Evolutionary conservation across 2,329 filamentous ascomycete genomes (phyloP).

Genomic region (Pseudogymnoascus sp.): DNA sequence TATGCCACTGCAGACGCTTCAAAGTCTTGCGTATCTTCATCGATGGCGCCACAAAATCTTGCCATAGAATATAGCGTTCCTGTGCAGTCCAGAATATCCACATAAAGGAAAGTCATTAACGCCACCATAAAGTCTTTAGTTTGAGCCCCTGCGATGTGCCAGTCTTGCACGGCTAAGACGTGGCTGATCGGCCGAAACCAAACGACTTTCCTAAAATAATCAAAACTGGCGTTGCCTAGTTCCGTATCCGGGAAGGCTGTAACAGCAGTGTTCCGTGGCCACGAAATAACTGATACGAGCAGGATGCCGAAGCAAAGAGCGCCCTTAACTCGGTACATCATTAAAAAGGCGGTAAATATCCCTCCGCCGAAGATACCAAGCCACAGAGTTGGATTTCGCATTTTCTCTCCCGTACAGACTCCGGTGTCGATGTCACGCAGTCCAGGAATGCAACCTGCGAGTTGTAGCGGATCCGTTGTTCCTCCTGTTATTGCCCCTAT

Average conservation of each 20-base stretch:
- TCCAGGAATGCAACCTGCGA: conserved; percentile 49
- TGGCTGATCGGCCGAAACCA: conserved; percentile 70
- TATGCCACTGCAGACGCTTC: conserved; percentile 80
- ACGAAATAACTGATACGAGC: conserved; percentile 80
- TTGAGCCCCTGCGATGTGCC: conserved; percentile 47
- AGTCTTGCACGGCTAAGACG: conserved; percentile 65
- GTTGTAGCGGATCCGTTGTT: conserved; percentile 58
- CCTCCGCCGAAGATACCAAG: conserved; percentile 82
- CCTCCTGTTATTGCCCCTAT: conserved; percentile 71
- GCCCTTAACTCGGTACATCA: conserved; percentile 82
- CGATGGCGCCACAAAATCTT: conserved; percentile 70
- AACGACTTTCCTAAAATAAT: conserved; percentile 85
- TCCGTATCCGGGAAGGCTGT: conserved; percentile 73
- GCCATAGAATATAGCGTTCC: conserved; percentile 89
- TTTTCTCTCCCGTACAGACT: conserved; percentile 61
- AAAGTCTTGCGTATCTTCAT: conserved; percentile 78
- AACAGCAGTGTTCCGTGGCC: conserved; percentile 68
- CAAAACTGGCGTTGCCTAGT: conserved; percentile 62
- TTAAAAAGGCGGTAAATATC: conserved; percentile 68
- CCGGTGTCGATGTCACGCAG: conserved; percentile 35
- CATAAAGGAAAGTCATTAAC: conserved; percentile 82
- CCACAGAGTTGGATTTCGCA: conserved; percentile 81
- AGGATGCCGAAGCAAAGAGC: conserved; percentile 78
- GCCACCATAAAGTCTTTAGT: conserved; percentile 74
- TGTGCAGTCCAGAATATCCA: conserved; percentile 81